A percentile compares a stretch with the other conserved stretches of the same genome.
phyloP scores from a whole-genome alignment of 805 yeast species.

The Ogataea methylovora region DNA sequence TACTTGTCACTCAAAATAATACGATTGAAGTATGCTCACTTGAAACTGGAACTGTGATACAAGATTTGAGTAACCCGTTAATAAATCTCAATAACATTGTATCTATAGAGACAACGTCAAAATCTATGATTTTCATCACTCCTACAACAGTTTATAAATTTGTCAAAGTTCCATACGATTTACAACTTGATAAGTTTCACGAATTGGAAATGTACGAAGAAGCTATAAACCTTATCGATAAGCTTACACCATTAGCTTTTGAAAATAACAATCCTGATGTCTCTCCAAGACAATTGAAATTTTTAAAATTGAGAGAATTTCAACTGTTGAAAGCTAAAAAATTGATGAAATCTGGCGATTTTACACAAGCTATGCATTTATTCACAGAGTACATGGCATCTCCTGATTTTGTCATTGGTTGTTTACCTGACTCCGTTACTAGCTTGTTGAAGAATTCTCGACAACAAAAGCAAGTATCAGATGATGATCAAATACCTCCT shows the following conservation, averaged over 20 bases:
- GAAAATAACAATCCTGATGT: conserved; percentile 1
- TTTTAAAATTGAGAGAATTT: conserved; percentile 32
- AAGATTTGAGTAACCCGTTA: conserved; percentile 13
- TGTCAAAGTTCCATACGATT: conserved; percentile 19
- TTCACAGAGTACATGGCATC: conserved; percentile 53
- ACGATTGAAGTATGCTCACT: conserved; percentile 31
- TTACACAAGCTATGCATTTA: conserved; percentile 30
- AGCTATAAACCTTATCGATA: conserved; percentile 36
- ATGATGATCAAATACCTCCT: neutral
- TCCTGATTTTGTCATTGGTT: conserved; percentile 41
- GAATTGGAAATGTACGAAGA: conserved; percentile 26
- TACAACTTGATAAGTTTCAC: conserved; percentile 27
- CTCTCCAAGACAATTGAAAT: conserved; percentile 22
- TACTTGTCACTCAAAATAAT: conserved; percentile 19
- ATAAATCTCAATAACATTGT: conserved; percentile 4
- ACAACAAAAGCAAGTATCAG: neutral
- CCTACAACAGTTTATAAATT: conserved; percentile 19
- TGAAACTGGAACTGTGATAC: conserved; percentile 27
- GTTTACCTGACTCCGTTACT: conserved; percentile 31
- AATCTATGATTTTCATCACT: conserved; percentile 23
- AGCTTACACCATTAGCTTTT: conserved; percentile 20
- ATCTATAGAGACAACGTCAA: conserved; percentile 16
- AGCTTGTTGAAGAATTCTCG: conserved; percentile 4
- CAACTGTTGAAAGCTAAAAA: conserved; percentile 31
- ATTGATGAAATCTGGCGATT: conserved; percentile 23